These are phyloP conservation scores for Ustilago crameri DNA, from an alignment of 1,284 basidiomycete species.

Conservation along the genomic window DNA sequence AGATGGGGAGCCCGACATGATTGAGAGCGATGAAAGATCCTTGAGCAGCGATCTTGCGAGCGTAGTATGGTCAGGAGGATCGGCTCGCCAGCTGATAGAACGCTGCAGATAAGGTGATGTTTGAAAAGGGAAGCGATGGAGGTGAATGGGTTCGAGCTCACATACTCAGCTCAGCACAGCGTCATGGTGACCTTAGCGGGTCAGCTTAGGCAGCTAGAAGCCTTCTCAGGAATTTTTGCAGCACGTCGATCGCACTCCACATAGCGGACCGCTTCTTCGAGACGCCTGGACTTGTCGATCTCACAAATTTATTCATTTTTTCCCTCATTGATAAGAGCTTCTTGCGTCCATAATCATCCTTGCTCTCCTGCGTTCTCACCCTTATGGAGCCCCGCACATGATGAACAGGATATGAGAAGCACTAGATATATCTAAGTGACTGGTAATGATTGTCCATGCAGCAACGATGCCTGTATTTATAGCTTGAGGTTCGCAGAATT, in stretches of 20 bases:
- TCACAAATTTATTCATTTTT: too few relatives aligned
- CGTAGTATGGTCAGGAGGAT: too few relatives aligned
- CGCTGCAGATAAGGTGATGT: background rate
- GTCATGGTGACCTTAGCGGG: background rate
- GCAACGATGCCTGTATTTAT: background rate
- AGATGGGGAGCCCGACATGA: conserved; percentile 23
- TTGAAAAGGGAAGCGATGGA: too few relatives aligned
- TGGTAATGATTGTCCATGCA: conserved; percentile 1
- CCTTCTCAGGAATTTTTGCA: background rate
- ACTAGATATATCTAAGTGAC: background rate
- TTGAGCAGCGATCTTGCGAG: too few relatives aligned
- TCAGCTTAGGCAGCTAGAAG: too few relatives aligned
- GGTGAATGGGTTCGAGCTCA: background rate
- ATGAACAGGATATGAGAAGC: too few relatives aligned
- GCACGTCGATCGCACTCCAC: conserved; percentile 16
- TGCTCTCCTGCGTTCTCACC: too few relatives aligned
- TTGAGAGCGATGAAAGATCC: background rate
- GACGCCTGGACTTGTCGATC: too few relatives aligned
- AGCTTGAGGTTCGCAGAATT: conserved; percentile 49
- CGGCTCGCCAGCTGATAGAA: background rate
- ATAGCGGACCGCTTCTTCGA: conserved; percentile 1
- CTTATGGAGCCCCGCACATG: too few relatives aligned
- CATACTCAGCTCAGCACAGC: background rate
- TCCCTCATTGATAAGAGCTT: too few relatives aligned
- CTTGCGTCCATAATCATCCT: too few relatives aligned